phyloP scores from a whole-genome alignment of 108 stramenopile species.

The Pseudonitzschia delicatissima region DNA sequence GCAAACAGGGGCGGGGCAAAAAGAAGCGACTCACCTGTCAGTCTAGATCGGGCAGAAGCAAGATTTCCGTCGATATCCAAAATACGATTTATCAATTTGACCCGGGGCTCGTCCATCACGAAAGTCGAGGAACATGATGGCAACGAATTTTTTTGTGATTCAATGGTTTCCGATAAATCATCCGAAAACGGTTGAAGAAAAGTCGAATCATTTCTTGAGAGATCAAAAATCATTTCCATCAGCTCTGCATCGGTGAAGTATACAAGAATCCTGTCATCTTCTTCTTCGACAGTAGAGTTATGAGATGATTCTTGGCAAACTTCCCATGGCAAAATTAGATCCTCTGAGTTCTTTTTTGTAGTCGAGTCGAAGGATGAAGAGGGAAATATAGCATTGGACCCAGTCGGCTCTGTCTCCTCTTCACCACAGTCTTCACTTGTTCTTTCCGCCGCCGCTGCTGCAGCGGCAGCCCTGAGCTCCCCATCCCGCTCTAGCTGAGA shows the following conservation, averaged over 20 bases:
- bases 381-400: not conserved
- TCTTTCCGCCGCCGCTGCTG: not conserved
- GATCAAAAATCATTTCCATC: conserved; percentile 27
- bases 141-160: not conserved
- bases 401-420: not conserved
- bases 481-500: conserved; percentile 41
- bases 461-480: conserved; percentile 16
- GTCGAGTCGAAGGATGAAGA: conserved; percentile 7
- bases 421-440: not conserved
- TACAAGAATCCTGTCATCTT: conserved; percentile 13
- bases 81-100: conserved; percentile 42
- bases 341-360: not conserved
- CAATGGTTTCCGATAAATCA: not conserved
- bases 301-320: conserved; percentile 8
- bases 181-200: conserved; percentile 33
- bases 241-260: conserved; percentile 32
- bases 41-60: conserved; percentile 31
- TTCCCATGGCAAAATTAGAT: conserved; percentile 50
- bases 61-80: conserved; percentile 50
- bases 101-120: conserved; percentile 33
- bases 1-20: no score
- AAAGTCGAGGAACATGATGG: conserved; percentile 10
- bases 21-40: conserved; percentile 35
- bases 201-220: conserved; percentile 30
- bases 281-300: not conserved